These are phyloP conservation scores for Xylaria nigripes DNA, from an alignment of 495 filamentous ascomycete genomes.

Conservation along the genomic window DNA sequence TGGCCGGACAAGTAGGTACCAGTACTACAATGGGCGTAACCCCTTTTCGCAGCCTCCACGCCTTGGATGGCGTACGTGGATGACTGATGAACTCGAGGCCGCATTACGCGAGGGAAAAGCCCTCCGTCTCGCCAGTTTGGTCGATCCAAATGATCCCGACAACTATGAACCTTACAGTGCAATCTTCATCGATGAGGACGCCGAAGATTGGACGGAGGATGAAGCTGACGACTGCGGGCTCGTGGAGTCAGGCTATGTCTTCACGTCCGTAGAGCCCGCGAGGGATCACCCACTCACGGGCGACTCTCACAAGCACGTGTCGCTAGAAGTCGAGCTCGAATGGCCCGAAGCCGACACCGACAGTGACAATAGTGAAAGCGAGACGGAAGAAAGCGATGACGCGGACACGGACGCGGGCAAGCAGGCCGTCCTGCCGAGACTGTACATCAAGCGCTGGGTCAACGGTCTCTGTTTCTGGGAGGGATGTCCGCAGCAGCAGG, in stretches of 20 bases:
- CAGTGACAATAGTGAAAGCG: neutral
- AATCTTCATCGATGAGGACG: constrained; percentile 19
- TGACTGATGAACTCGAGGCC: constrained; percentile 17
- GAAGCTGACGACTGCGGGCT: constrained; percentile 8
- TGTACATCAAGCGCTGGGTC: constrained; percentile 25
- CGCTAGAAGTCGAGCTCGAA: constrained; percentile 21
- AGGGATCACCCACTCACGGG: neutral
- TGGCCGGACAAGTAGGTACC: neutral
- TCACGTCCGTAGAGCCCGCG: constrained; percentile 12
- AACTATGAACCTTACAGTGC: constrained; percentile 12
- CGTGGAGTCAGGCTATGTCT: constrained; percentile 12
- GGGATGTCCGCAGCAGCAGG: neutral
- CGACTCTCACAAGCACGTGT: constrained; percentile 22
- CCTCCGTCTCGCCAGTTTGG: constrained; percentile 22
- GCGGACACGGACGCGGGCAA: neutral
- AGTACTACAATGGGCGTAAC: constrained; percentile 1
- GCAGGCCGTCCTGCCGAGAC: constrained; percentile 8
- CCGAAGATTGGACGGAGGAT: constrained; percentile 13
- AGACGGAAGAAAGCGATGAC: neutral
- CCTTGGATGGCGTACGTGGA: constrained; percentile 14
- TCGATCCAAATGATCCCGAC: constrained; percentile 5
- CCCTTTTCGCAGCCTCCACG: neutral
- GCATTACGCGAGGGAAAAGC: constrained; percentile 21
- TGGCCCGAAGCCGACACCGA: constrained; percentile 8
- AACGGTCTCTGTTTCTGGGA: constrained; percentile 25